Evolutionary conservation across 2,329 filamentous ascomycete genomes (phyloP).

Genomic region (Fusarium chaquense): DNA sequence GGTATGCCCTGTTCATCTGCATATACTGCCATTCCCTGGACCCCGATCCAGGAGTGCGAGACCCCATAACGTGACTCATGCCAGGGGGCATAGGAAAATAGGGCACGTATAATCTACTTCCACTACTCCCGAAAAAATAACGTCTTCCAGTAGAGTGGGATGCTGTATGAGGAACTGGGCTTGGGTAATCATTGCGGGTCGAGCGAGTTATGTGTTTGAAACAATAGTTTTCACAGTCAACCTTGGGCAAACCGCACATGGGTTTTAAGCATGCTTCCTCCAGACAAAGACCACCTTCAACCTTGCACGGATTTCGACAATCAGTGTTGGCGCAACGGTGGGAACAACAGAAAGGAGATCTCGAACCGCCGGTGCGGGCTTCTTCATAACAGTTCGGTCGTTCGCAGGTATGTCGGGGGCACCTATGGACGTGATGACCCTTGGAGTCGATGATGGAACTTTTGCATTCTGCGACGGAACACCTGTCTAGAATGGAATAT

Average conservation of each 20-base stretch:
- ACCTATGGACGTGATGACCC: background rate
- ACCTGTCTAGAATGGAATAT: conserved; percentile 26
- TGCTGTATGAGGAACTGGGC: background rate
- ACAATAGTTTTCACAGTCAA: background rate
- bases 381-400: background rate
- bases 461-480: conserved; percentile 3
- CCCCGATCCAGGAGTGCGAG: background rate
- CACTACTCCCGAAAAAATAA: background rate
- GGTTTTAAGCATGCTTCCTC: background rate
- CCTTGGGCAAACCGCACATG: background rate
- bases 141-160: background rate
- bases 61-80: background rate
- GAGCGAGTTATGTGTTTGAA: background rate
- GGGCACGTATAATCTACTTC: background rate
- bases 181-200: accelerated
- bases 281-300: conserved; percentile 13
- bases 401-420: conserved; percentile 9
- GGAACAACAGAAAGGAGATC: conserved; percentile 16
- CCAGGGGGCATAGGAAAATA: background rate
- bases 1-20: background rate
- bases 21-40: background rate
- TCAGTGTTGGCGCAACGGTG: conserved; percentile 24
- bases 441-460: background rate
- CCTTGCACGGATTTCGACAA: conserved; percentile 12
- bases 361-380: background rate